Conservation (phyloP, 352 stramenopile genomes). For the Phytophthora idaei region DNA sequence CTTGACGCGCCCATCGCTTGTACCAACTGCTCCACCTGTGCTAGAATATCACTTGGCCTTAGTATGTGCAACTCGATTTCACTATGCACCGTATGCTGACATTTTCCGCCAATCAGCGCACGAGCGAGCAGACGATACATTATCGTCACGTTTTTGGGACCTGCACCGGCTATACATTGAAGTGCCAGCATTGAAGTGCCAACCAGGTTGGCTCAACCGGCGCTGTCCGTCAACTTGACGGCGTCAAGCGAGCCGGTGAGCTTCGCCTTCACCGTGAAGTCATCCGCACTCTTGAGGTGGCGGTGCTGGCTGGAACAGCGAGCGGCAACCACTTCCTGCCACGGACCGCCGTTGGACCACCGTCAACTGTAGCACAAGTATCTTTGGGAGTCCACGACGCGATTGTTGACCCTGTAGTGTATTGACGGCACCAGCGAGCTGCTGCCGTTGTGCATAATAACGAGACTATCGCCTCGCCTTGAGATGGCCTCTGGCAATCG, state of each 20-base stretch:
- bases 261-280: too few relatives aligned
- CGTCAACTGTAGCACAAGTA: slow-evolving; percentile 13
- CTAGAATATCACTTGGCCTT: slow-evolving; percentile 12
- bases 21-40: slow-evolving; percentile 4
- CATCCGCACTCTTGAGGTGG: neutral
- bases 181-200: neutral
- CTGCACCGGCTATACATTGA: neutral
- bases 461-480: neutral
- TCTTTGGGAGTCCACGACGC: slow-evolving; percentile 2
- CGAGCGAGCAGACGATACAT: slow-evolving; percentile 16
- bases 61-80: slow-evolving; percentile 26
- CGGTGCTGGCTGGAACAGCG: neutral
- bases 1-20: slow-evolving; percentile 12
- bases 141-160: slow-evolving; percentile 3
- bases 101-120: slow-evolving; percentile 17
- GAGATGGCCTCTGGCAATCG: slow-evolving; percentile 5
- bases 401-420: neutral
- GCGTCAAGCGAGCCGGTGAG: too few relatives aligned
- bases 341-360: neutral
- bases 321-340: slow-evolving; percentile 1
- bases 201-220: too few relatives aligned
- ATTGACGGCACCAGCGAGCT: slow-evolving; percentile 18
- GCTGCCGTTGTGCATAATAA: neutral
- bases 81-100: slow-evolving; percentile 23
- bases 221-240: too few relatives aligned